Base-by-base conservation (phyloP, 805 yeast genomes). In the Metschnikowia peoriensis region DNA sequence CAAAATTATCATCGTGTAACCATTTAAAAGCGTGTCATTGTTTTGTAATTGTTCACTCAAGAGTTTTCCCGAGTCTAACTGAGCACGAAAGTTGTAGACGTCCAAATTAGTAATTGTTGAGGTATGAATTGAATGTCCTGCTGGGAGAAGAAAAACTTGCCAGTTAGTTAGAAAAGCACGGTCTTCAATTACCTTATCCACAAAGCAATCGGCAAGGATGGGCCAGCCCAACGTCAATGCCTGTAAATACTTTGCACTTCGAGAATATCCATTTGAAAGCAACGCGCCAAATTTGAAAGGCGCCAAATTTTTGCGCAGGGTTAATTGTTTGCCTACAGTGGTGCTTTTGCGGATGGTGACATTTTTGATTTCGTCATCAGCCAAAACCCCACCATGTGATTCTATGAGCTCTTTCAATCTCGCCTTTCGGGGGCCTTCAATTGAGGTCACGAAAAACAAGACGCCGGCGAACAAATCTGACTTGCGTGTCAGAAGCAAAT, bases 221-320 rank as follows among this genome's bases (percentile, higher is more conserved):
- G 97, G 97, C 96, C 96, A 90, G 2, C 93, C 92, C 42, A 90
- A 63, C 0, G 93, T 88, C 15, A 90, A 66, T 2, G 86, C 83
- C 61, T 89, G 94, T 9, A 91, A 65, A 64, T 86, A 91, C 62
- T 90, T 91, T 8, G 84, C 76, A 45, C 91, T 88, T 38, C 97
- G 71, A 16, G 81, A 74, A 51, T 79, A 77, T 32, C 75, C 75
- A 38, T 77, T 77, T 0, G 93, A 77, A 1, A 91, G 68, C 35
- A 88, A 71, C 1, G 92, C 92, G 1, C 79, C 89, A 68, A 90
- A 88, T 38, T 22, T 44, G 42, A 22, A 52, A 15, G 28, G 10
- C 28, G 38, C 37, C 34, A 44, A 40, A 17, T 15, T 29, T 10
- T 45, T 39, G 51, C 41, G 62, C 35, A 39, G 37, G n/a, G 47